Evolutionary conservation across 2,329 filamentous ascomycete genomes (phyloP), one percentile per base, ranked within the genome.

Genomic region (Pyricularia pennisetigena): DNA sequence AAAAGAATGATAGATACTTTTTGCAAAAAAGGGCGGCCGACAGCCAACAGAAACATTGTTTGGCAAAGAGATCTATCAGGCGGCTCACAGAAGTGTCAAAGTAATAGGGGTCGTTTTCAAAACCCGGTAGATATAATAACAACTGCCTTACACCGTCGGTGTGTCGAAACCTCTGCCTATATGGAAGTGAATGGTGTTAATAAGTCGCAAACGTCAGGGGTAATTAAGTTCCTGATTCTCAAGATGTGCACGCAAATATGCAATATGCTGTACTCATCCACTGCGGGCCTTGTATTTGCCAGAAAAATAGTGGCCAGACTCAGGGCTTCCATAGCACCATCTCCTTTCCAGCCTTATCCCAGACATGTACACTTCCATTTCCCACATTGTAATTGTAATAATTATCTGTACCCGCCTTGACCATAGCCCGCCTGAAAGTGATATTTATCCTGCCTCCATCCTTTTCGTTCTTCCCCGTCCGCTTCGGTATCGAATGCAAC

Each of bases 321-420:
- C 66, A 68, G 14, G 59, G 14, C 66, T 70, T 78, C 78, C 78
- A 81, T 64, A 75, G 68, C 69, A 73, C 74, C 82, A 85, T 84
- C 72, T 88, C 85, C 70, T 82, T 78, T 69, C 76, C 79, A 64
- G 71, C 75, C 23, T 80, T 80, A 75, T 91, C 82, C 91, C 91
- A 94, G 73, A 82, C 83, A 76, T 87, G 90, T n/a, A 89, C 85
- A 0, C 80, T 82, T 0, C 91, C 91, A 57, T 77, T 83, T 0
- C 91, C 91, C 66, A 94, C 89, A 78, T 94, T 94, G 78, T 94
- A 94, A 74, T 88, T 86, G 76, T 94, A 93, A 76, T 94, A 94
- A 76, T 94, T 94, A 73, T 92, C 88, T 30, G 90, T 94, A 1
- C 90, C 91, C 3, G 81, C 89, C 72, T 85, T 89, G 26, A 90